These are phyloP conservation scores for Penicillium polonicum DNA, from an alignment of 2,329 filamentous ascomycete species.

Conservation along the genomic window DNA sequence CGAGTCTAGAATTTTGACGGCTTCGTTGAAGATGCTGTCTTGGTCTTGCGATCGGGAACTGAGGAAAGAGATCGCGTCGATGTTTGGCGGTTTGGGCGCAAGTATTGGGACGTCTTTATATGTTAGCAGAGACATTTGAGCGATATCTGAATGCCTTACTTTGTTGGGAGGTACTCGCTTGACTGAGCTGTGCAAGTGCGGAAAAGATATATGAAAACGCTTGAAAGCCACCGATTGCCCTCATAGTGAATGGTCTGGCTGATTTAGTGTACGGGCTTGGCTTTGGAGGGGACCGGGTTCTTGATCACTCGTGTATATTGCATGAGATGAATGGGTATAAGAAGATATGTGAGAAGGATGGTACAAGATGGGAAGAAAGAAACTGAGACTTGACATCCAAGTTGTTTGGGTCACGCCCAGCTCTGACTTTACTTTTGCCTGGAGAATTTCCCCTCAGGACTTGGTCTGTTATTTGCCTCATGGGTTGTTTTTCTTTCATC, in stretches of 20 bases:
- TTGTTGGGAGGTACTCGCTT: background rate
- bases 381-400: background rate
- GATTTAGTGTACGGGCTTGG: background rate
- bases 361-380: background rate
- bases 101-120: background rate
- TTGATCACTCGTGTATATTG: background rate
- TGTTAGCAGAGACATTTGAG: background rate
- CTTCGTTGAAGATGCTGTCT: constrained; percentile 43
- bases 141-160: background rate
- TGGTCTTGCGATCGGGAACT: constrained; percentile 23
- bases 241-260: background rate
- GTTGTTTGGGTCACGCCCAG: background rate
- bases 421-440: background rate
- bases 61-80: constrained; percentile 32
- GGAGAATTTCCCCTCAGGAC: background rate
- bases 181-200: background rate
- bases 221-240: background rate
- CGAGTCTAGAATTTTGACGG: constrained; percentile 45
- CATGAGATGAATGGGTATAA: background rate
- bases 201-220: background rate
- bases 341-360: background rate
- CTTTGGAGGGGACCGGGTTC: background rate
- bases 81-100: constrained; percentile 2
- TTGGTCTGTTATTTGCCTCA: no score
- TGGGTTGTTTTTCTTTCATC: background rate